These are phyloP conservation scores for Rhodotorula graminis DNA, from an alignment of 768 basidiomycete species.

Conservation along the genomic window DNA sequence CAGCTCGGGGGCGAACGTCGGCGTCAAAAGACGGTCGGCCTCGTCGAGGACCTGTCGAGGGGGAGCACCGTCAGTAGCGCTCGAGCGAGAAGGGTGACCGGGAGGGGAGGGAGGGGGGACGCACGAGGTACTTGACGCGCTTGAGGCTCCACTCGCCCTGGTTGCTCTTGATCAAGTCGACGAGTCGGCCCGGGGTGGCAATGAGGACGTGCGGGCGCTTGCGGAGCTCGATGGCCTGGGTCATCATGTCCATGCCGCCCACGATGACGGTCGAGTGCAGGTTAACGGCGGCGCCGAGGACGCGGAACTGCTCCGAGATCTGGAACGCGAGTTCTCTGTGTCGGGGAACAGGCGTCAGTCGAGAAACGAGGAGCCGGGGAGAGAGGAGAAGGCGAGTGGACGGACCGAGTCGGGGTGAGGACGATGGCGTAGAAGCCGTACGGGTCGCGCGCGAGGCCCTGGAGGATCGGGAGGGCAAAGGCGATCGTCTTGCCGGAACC, in stretches of 20 bases:
- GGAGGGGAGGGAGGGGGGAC: constrained; percentile 40
- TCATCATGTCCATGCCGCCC: constrained; percentile 98
- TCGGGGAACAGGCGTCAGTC: neutral
- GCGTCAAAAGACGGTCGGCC: constrained; percentile 84
- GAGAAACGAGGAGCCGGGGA: neutral
- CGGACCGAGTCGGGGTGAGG: constrained; percentile 87
- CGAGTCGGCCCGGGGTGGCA: constrained; percentile 90
- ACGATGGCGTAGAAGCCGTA: constrained; percentile 92
- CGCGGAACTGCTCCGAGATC: constrained; percentile 91
- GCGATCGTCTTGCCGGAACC: constrained; percentile 98
- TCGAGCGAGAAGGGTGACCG: neutral
- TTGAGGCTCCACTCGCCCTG: constrained; percentile 75
- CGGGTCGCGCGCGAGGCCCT: constrained; percentile 78
- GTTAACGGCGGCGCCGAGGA: constrained; percentile 75
- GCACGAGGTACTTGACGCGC: constrained; percentile 75
- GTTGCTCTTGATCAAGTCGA: constrained; percentile 73
- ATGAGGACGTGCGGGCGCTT: constrained; percentile 87
- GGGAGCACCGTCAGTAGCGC: neutral
- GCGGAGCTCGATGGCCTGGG: constrained; percentile 79
- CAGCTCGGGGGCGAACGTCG: constrained; percentile 83
- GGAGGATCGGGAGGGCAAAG: constrained; percentile 90
- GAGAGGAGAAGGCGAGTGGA: constrained; percentile 7
- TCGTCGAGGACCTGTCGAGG: constrained; percentile 77
- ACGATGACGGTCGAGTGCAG: constrained; percentile 82
- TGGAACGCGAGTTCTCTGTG: constrained; percentile 91